A percentile compares a stretch with the other conserved stretches of the same genome.
Evolutionary conservation across 2,329 filamentous ascomycete genomes (phyloP).

Genomic region (Colletotrichum higginsianum): DNA sequence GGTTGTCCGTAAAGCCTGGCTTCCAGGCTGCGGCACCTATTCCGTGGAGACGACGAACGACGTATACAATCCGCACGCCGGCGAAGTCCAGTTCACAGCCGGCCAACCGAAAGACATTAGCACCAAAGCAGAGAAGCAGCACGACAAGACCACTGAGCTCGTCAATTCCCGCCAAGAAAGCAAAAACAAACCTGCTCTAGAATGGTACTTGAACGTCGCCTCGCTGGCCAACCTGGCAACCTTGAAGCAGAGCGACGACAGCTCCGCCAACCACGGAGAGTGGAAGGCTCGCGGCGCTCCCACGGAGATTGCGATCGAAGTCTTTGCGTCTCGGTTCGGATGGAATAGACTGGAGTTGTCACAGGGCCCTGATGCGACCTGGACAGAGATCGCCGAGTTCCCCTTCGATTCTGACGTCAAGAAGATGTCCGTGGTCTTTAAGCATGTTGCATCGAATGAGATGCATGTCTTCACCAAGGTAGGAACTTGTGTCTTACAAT

Average conservation of each 20-base stretch:
- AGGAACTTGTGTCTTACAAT: conserved; percentile 64
- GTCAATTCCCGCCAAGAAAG: conserved; percentile 62
- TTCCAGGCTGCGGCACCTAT: conserved; percentile 64
- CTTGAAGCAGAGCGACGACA: conserved; percentile 66
- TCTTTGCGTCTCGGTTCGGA: conserved; percentile 79
- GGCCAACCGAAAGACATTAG: conserved; percentile 55
- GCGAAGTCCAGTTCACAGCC: conserved; percentile 58
- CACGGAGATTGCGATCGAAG: conserved; percentile 82
- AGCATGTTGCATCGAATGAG: conserved; percentile 56
- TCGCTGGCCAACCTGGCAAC: conserved; percentile 77
- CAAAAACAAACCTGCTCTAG: conserved; percentile 60
- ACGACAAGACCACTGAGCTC: conserved; percentile 50
- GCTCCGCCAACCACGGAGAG: conserved; percentile 68
- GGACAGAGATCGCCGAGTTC: conserved; percentile 76
- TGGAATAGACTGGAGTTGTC: conserved; percentile 70
- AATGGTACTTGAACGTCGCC: conserved; percentile 73
- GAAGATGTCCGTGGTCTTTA: conserved; percentile 82
- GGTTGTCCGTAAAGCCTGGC: conserved; percentile 68
- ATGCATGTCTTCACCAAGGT: conserved; percentile 71
- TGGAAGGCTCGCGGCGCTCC: conserved; percentile 78
- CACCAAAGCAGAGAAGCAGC: conserved; percentile 46
- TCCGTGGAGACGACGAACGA: conserved; percentile 65
- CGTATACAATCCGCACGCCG: conserved; percentile 70
- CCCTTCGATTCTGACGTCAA: conserved; percentile 83
- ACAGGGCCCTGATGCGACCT: conserved; percentile 63